Percentiles rank a stretch among this genome's conserved stretches.
These are phyloP conservation scores for Geranomyces variabilis DNA, from an alignment of 192 early-diverging fungal species.

Conservation along the genomic window DNA sequence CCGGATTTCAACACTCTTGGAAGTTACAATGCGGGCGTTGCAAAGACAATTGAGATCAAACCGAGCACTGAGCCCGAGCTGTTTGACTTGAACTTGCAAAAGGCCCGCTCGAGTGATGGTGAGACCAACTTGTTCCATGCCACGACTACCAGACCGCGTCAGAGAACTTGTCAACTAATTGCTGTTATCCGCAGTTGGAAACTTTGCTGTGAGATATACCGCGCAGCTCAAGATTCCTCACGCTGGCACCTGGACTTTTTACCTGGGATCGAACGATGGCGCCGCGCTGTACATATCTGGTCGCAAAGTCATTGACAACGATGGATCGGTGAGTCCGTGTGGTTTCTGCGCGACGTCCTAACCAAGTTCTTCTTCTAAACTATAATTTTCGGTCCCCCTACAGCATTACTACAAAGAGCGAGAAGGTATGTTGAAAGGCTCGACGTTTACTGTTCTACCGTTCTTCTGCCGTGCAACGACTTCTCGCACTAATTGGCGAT, in stretches of 20 bases:
- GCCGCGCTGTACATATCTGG: conserved; percentile 28
- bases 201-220: conserved; percentile 36
- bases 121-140: not conserved
- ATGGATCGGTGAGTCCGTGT: conserved; percentile 24
- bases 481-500: too few species aligned
- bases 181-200: not conserved
- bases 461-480: too few species aligned
- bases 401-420: conserved; percentile 31
- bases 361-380: not conserved
- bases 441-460: too few species aligned
- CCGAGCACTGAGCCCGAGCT: conserved; percentile 10
- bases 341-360: not conserved
- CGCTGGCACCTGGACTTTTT: conserved; percentile 36
- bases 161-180: not conserved
- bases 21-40: conserved; percentile 2
- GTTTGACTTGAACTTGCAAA: conserved; percentile 25
- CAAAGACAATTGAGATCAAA: conserved; percentile 8
- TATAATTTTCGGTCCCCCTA: not conserved
- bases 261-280: conserved; percentile 30
- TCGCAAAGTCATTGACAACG: conserved; percentile 31
- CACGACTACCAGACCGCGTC: not conserved
- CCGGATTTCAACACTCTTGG: conserved; percentile 33
- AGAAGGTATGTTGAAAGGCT: conserved; percentile 29
- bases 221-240: conserved; percentile 32
- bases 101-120: conserved; percentile 14